phyloP scores from a whole-genome alignment of 306 rosid species.

The Quercus agrifolia region DNA sequence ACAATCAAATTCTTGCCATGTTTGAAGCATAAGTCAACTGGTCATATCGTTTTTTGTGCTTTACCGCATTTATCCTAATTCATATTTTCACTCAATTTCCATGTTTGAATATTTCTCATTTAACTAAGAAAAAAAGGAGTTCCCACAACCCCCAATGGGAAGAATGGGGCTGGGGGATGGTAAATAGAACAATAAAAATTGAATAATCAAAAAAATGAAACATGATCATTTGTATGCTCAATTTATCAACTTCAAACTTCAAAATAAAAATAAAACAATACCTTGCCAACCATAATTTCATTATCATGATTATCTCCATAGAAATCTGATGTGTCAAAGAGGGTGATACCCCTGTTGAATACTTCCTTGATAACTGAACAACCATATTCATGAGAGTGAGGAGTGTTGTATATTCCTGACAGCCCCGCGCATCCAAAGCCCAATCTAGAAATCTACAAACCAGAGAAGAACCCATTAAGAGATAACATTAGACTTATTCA shows the following conservation, averaged over 20 bases:
- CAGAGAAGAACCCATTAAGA: neutral
- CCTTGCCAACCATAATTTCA: slow-evolving; percentile 76
- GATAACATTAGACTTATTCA: too few species aligned
- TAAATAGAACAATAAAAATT: too few species aligned
- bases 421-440: slow-evolving; percentile 83
- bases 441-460: slow-evolving; percentile 62
- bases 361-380: slow-evolving; percentile 56
- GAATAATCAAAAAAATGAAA: neutral
- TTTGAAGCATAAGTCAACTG: too few species aligned
- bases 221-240: neutral
- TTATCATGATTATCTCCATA: slow-evolving; percentile 62
- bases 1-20: too few species aligned
- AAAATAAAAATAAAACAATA: slow-evolving; percentile 6
- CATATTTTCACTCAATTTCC: neutral
- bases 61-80: neutral
- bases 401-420: slow-evolving; percentile 60
- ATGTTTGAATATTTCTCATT: neutral
- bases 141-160: too few species aligned
- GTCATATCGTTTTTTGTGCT: too few species aligned
- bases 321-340: slow-evolving; percentile 65
- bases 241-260: neutral
- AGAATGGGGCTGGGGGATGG: too few species aligned
- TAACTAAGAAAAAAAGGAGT: too few species aligned
- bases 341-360: slow-evolving; percentile 59
- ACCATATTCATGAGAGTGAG: slow-evolving; percentile 70